Conservation (phyloP, 352 stramenopile species). For the Aphanomyces stellatus region DNA sequence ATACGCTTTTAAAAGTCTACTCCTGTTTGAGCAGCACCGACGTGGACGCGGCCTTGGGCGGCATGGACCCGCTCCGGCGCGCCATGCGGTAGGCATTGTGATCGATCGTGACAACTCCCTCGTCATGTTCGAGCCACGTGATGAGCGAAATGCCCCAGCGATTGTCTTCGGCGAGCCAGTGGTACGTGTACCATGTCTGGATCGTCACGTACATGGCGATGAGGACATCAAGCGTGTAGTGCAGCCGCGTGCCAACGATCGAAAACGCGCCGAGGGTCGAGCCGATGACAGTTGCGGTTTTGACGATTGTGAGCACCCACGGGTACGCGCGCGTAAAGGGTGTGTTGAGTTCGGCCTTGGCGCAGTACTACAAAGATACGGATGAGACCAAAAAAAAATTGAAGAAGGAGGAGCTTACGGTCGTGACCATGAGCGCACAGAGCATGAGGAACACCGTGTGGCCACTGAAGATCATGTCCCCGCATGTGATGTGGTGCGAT, state of each 20-base stretch:
- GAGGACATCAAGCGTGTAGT: slow-evolving; percentile 83
- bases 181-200: slow-evolving; percentile 79
- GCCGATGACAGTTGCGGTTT: slow-evolving; percentile 66
- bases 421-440: slow-evolving; percentile 69
- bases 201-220: slow-evolving; percentile 82
- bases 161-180: slow-evolving; percentile 66
- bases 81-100: slow-evolving; percentile 70
- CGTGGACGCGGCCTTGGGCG: neutral
- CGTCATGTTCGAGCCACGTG: slow-evolving; percentile 74
- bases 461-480: slow-evolving; percentile 85
- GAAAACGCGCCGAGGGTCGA: slow-evolving; percentile 62
- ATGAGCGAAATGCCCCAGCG: slow-evolving; percentile 51
- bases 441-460: slow-evolving; percentile 81
- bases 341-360: slow-evolving; percentile 71
- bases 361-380: slow-evolving; percentile 48
- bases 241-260: slow-evolving; percentile 75
- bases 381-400: neutral
- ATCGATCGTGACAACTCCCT: slow-evolving; percentile 65
- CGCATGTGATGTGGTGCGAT: slow-evolving; percentile 82
- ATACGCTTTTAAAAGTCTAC: too few species aligned
- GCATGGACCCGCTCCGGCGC: slow-evolving; percentile 34
- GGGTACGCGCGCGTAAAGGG: slow-evolving; percentile 69
- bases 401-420: slow-evolving; percentile 41
- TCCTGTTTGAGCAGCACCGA: neutral
- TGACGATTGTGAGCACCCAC: slow-evolving; percentile 70